Percentiles rank a stretch among this genome's conserved stretches.
phyloP scores from a whole-genome alignment of 495 filamentous ascomycete genomes.

The Bombardia bombarda region DNA sequence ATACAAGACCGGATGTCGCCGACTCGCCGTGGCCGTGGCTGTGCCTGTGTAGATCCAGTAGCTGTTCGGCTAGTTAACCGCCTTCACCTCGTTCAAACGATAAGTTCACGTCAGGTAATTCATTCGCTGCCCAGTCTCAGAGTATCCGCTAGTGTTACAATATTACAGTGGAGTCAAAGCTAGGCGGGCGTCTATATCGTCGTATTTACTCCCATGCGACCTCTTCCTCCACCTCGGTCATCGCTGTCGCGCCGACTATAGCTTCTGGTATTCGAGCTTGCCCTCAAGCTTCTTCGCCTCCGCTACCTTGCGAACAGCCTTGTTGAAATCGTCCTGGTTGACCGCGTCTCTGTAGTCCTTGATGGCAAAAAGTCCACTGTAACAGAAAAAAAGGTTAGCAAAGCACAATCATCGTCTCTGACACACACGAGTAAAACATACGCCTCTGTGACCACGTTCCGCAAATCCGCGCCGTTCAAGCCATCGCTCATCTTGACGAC shows the following conservation, averaged over 20 bases:
- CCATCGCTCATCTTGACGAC: conserved; percentile 99
- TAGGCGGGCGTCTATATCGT: not conserved
- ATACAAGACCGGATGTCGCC: too few species aligned
- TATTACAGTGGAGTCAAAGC: conserved; percentile 12
- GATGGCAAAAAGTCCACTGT: conserved; percentile 89
- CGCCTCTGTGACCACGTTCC: conserved; percentile 99
- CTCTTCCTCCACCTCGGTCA: not conserved
- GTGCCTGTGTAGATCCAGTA: too few species aligned
- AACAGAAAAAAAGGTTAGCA: conserved; percentile 16
- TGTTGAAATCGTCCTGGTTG: conserved; percentile 98
- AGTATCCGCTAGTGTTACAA: conserved; percentile 11
- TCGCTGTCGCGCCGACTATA: conserved; percentile 44
- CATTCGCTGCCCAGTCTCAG: not conserved
- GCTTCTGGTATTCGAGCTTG: conserved; percentile 95
- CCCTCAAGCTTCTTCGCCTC: conserved; percentile 98
- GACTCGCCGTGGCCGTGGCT: too few species aligned
- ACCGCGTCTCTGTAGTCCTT: conserved; percentile 93
- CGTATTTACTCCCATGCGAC: not conserved
- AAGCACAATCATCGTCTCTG: too few species aligned
- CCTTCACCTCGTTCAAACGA: not conserved
- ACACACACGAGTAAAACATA: conserved; percentile 49
- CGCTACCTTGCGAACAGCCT: conserved; percentile 91
- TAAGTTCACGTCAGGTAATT: not conserved
- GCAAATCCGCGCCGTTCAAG: conserved; percentile 92
- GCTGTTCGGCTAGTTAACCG: too few species aligned